Conservation (phyloP, 2,329 filamentous ascomycete genomes). For the Fusarium anguioides region DNA sequence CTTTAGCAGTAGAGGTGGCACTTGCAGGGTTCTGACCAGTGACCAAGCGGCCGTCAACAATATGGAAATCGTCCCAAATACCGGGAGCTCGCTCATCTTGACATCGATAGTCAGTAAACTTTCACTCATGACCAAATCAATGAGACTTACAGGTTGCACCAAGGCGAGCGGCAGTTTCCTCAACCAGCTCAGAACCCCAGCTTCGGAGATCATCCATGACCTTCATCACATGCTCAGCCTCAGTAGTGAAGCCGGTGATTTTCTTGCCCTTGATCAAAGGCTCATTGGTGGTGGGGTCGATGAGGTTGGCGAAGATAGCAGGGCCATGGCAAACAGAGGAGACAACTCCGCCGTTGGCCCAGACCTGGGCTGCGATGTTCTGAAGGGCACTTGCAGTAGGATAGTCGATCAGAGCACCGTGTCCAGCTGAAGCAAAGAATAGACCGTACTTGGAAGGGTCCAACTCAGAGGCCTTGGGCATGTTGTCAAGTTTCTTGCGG, state of each 20-base stretch:
- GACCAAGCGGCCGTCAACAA: constrained; percentile 13
- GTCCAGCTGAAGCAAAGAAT: constrained; percentile 35
- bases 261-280: constrained; percentile 17
- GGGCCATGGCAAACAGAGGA: constrained; percentile 18
- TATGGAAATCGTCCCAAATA: constrained; percentile 14
- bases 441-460: constrained; percentile 41
- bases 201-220: constrained; percentile 10
- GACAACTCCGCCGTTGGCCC: constrained; percentile 1
- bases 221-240: constrained; percentile 5
- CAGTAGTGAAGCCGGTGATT: constrained; percentile 15
- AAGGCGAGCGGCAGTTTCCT: constrained; percentile 9
- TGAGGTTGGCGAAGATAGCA: constrained; percentile 16
- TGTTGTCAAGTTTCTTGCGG: constrained; percentile 57
- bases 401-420: constrained; percentile 19
- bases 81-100: constrained; percentile 10
- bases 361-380: constrained; percentile 9
- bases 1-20: constrained; percentile 8
- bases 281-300: not conserved
- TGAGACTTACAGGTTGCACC: constrained; percentile 10
- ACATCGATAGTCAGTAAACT: not conserved
- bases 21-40: constrained; percentile 22
- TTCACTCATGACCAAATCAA: fast-evolving
- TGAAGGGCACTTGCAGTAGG: constrained; percentile 12
- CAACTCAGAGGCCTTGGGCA: constrained; percentile 49
- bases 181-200: constrained; percentile 8